Evolutionary conservation across 306 rosid species (phyloP).

Genomic region (Comarum palustre): DNA sequence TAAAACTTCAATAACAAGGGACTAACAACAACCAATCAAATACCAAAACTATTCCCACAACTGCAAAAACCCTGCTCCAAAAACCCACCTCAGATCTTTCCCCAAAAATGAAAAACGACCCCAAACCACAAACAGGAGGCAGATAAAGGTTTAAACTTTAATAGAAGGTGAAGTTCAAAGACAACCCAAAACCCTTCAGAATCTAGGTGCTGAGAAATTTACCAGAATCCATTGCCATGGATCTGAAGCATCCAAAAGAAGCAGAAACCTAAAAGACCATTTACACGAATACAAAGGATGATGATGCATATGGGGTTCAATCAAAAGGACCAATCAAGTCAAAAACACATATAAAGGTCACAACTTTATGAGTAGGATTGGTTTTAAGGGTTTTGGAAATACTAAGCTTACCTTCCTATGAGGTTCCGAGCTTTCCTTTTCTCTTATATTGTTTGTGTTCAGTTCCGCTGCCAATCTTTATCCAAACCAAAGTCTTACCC

Average conservation of each 20-base stretch:
- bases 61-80: not conserved
- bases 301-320: constrained; percentile 19
- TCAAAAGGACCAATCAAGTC: constrained; percentile 21
- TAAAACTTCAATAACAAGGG: constrained; percentile 12
- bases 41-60: not conserved
- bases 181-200: constrained; percentile 3
- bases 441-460: constrained; percentile 12
- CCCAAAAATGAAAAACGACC: constrained; percentile 6
- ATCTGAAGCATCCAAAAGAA: constrained; percentile 36
- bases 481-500: constrained; percentile 26
- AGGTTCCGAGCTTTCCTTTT: constrained; percentile 1
- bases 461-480: constrained; percentile 34
- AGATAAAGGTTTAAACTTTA: not conserved
- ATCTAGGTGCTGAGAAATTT: constrained; percentile 7
- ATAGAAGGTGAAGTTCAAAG: not conserved
- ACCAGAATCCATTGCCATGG: constrained; percentile 33
- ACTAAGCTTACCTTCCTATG: constrained; percentile 14
- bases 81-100: constrained; percentile 31
- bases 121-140: constrained; percentile 18
- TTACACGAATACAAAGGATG: constrained; percentile 25
- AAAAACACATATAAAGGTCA: constrained; percentile 15
- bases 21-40: constrained; percentile 18
- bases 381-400: constrained; percentile 44
- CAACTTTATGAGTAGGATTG: not conserved
- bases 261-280: constrained; percentile 4